Evolutionary conservation across 805 yeast species (phyloP), one percentile per base, ranked within the genome.

Genomic region (Candida gorgasii): DNA sequence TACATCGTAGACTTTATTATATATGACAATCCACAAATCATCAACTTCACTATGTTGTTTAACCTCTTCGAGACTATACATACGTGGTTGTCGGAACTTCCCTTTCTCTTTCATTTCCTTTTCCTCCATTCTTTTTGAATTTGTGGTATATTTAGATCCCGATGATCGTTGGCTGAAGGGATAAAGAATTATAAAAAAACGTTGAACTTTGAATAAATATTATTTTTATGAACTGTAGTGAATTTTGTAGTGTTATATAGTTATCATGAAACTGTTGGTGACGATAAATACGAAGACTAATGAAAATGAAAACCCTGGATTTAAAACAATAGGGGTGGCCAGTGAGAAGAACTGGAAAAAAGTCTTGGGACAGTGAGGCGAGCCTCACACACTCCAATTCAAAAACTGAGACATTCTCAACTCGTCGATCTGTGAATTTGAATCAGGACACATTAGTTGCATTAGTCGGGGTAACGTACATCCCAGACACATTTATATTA

Each of bases 21-120:
- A 82, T 46, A 88, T 74, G 43, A 88, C 76, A 73, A 92, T 80
- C 96, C 97, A 92, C 32, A 88, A 66, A 53, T 86, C 89, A 13
- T 83, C 85, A 31, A 82, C 77, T n/a, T 79, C 70, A 61, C 78
- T 80, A 73, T 90, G 97, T 52, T 73, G 59, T 23, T 82, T 75
- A 40, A 49, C 47, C 12, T 44, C 39, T 27, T 39, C 43, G 4
- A 37, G 7, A 7, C 19, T 32, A 16, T 26, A 42, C 36, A 36
- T 27, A 9, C 28, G 37, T 15, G 38, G 43, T 27, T 18, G 30
- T 35, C 29, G 29, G 17, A 35, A 26, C n/a, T 22, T 35, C 11
- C 23, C 30, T 2, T 23, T 22, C 5, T 8, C 26, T 5, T 22
- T 15, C 19, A 13, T 13, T 11, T n/a, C n/a, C n/a, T 23, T 22